Conservation (phyloP, 2,329 filamentous ascomycete species). For the Epichloe baconii region DNA sequence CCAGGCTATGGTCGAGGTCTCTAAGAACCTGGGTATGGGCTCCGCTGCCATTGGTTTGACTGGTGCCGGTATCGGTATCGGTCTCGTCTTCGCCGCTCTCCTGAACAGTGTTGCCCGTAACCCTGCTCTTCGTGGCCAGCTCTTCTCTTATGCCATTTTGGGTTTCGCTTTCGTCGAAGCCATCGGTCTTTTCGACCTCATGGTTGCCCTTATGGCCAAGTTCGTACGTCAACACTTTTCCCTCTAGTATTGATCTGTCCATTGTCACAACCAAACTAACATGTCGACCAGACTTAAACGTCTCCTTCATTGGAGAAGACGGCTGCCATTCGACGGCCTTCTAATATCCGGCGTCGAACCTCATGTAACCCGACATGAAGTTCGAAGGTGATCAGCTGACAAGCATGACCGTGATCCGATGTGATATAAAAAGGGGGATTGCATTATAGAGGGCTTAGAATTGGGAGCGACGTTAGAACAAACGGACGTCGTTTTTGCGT, state of each 20-base stretch:
- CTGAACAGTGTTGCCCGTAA: slow-evolving; percentile 85
- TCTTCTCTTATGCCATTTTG: slow-evolving; percentile 92
- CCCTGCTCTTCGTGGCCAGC: slow-evolving; percentile 86
- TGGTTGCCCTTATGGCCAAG: slow-evolving; percentile 91
- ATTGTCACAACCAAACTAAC: slow-evolving; percentile 5
- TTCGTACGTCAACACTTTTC: slow-evolving; percentile 44
- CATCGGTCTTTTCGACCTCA: slow-evolving; percentile 79
- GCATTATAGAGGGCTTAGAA: slow-evolving; percentile 30
- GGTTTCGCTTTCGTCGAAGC: slow-evolving; percentile 93
- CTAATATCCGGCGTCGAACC: slow-evolving; percentile 18
- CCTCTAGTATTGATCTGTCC: not conserved
- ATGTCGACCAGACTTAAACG: slow-evolving; percentile 22
- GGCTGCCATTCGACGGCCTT: slow-evolving; percentile 24
- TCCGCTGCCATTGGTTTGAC: slow-evolving; percentile 83
- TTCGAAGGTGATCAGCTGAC: slow-evolving; percentile 14
- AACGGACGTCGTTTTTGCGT: slow-evolving; percentile 20
- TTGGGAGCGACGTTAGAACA: slow-evolving; percentile 21
- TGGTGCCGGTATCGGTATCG: slow-evolving; percentile 89
- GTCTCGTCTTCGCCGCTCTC: slow-evolving; percentile 84
- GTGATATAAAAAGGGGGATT: slow-evolving; percentile 23
- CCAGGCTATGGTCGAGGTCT: slow-evolving; percentile 78
- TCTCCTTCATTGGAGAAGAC: slow-evolving; percentile 19
- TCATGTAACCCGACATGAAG: slow-evolving; percentile 14
- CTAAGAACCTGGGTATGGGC: slow-evolving; percentile 84
- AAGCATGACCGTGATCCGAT: slow-evolving; percentile 17